Conservation (phyloP, 1,139 yeast species). For the Taphrina communis region DNA sequence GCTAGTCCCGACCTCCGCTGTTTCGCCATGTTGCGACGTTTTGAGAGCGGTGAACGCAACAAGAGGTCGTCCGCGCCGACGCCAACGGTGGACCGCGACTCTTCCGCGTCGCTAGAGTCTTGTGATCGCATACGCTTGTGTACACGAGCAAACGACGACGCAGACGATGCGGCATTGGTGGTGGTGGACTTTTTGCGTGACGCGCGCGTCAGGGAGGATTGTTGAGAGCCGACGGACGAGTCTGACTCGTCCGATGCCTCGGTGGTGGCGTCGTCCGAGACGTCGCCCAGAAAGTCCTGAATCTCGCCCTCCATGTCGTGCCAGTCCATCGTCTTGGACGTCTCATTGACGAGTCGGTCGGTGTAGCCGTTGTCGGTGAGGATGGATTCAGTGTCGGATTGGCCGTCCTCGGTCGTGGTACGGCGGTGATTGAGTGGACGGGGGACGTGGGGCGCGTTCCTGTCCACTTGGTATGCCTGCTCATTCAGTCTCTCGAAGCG, state of each 20-base stretch:
- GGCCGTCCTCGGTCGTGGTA: constrained; percentile 42
- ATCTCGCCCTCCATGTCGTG: constrained; percentile 66
- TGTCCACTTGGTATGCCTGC: constrained; percentile 54
- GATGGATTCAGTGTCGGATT: constrained; percentile 32
- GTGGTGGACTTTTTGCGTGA: constrained; percentile 47
- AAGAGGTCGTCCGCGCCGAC: constrained; percentile 46
- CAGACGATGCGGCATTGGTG: constrained; percentile 52
- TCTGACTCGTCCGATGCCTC: constrained; percentile 35
- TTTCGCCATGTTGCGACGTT: constrained; percentile 30
- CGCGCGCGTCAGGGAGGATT: constrained; percentile 25
- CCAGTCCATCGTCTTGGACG: constrained; percentile 42
- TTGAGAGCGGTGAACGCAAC: constrained; percentile 45
- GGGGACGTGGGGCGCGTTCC: constrained; percentile 34
- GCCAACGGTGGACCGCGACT: background rate
- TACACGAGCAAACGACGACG: constrained; percentile 47
- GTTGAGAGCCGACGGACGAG: constrained; percentile 25
- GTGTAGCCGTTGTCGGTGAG: constrained; percentile 42
- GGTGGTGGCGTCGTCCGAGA: constrained; percentile 59
- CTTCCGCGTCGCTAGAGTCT: constrained; percentile 24
- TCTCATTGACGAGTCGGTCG: constrained; percentile 46
- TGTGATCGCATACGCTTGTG: constrained; percentile 47
- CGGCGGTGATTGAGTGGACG: constrained; percentile 31
- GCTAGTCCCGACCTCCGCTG: constrained; percentile 31
- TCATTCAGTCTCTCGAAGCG: constrained; percentile 77
- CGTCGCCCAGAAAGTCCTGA: constrained; percentile 64